Evolutionary conservation across 2,329 filamentous ascomycete species (phyloP).

Genomic region (Talaromyces sp.): DNA sequence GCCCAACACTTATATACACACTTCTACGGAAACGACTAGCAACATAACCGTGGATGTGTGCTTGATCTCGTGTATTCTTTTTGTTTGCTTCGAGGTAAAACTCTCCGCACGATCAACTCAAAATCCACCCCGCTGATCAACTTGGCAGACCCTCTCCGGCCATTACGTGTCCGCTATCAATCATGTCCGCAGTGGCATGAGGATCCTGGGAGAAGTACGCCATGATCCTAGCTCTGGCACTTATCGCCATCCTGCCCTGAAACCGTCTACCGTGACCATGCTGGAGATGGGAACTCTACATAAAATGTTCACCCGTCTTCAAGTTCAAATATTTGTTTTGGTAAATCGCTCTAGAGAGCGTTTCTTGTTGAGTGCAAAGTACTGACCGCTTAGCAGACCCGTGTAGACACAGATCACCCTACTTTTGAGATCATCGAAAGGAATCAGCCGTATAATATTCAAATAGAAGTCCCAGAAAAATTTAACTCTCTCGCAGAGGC

Average conservation of each 20-base stretch:
- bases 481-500: conserved; percentile 6
- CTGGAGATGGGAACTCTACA: conserved; percentile 11
- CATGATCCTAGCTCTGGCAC: conserved; percentile 4
- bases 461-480: not conserved
- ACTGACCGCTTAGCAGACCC: conserved; percentile 1
- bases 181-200: conserved; percentile 18
- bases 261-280: conserved; percentile 9
- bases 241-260: conserved; percentile 13
- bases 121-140: not conserved
- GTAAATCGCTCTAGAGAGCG: not conserved
- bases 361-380: not conserved
- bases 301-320: conserved; percentile 5
- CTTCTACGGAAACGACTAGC: not conserved
- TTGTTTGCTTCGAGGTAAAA: conserved; percentile 22
- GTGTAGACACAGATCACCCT: not conserved
- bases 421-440: not conserved
- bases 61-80: conserved; percentile 21
- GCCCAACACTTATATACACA: not conserved
- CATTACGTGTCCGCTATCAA: conserved; percentile 19
- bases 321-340: conserved; percentile 3
- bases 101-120: not conserved
- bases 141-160: conserved; percentile 18
- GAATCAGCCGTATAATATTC: not conserved
- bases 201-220: conserved; percentile 17
- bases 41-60: conserved; percentile 14